A percentile compares a stretch with the other conserved stretches of the same genome.
phyloP scores from a whole-genome alignment of 768 basidiomycete species.

The Hysterangium stoloniferum region DNA sequence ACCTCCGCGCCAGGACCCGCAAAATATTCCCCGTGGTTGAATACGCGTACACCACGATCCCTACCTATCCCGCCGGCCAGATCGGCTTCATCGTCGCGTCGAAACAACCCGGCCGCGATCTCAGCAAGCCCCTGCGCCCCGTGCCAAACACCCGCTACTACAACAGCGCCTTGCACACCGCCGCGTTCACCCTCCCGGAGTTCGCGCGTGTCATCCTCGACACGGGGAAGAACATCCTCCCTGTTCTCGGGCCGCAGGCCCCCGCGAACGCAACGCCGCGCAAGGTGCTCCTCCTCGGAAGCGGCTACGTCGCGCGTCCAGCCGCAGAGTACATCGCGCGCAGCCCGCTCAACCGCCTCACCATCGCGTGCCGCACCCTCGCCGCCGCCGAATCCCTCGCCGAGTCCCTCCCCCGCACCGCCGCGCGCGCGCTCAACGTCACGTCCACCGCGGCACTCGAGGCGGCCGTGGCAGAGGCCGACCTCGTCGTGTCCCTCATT shows the following conservation, averaged over 20 bases:
- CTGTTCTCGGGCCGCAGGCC: conserved; percentile 65
- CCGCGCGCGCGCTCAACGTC: conserved; percentile 78
- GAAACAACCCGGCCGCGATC: conserved; percentile 57
- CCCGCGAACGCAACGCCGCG: too few relatives aligned
- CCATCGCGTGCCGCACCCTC: conserved; percentile 80
- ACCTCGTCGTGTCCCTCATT: conserved; percentile 93
- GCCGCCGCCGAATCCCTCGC: conserved; percentile 63
- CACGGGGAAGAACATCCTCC: conserved; percentile 62
- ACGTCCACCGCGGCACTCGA: conserved; percentile 61
- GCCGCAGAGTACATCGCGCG: conserved; percentile 91
- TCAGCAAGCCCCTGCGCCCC: conserved; percentile 66
- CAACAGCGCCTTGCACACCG: conserved; percentile 68
- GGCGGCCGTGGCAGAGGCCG: conserved; percentile 71
- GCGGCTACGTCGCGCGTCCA: conserved; percentile 93
- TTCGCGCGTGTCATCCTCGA: conserved; percentile 73
- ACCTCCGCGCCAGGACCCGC: conserved; percentile 60
- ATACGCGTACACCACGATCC: conserved; percentile 95
- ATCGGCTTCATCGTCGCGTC: conserved; percentile 92
- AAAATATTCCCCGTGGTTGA: conserved; percentile 73
- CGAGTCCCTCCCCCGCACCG: conserved; percentile 58
- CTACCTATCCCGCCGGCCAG: conserved; percentile 97
- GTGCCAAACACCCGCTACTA: conserved; percentile 77
- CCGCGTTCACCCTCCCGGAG: conserved; percentile 89
- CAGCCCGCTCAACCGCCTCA: conserved; percentile 72
- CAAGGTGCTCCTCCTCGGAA: conserved; percentile 83